A percentile compares a stretch with the other conserved stretches of the same genome.
Evolutionary conservation across 2,329 filamentous ascomycete species (phyloP).

Genomic region (Karstenula rhodostoma): DNA sequence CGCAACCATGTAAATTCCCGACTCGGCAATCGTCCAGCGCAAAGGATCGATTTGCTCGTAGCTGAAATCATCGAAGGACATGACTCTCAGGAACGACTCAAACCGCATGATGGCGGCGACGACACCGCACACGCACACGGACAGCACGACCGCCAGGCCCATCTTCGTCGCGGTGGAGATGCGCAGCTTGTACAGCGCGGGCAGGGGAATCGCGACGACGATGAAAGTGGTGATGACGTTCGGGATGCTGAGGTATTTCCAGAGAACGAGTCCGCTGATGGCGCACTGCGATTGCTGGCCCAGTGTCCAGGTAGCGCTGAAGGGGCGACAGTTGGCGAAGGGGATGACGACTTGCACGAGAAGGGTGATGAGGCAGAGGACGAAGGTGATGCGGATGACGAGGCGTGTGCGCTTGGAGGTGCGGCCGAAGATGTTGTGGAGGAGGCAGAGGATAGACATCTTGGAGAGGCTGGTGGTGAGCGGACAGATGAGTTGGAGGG

Average conservation of each 20-base stretch:
- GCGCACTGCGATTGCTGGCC: slow-evolving; percentile 18
- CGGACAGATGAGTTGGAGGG: slow-evolving; percentile 30
- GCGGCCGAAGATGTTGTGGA: slow-evolving; percentile 24
- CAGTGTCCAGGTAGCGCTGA: slow-evolving; percentile 25
- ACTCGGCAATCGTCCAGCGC: slow-evolving; percentile 33
- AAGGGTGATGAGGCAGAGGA: slow-evolving; percentile 22
- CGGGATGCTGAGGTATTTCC: slow-evolving; percentile 31
- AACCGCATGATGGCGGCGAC: slow-evolving; percentile 32
- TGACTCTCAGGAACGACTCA: slow-evolving; percentile 23
- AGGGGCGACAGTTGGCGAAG: slow-evolving; percentile 34
- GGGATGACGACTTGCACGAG: slow-evolving; percentile 33
- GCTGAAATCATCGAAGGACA: slow-evolving; percentile 27
- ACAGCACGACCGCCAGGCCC: slow-evolving; percentile 23
- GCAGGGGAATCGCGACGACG: slow-evolving; percentile 27
- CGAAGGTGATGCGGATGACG: slow-evolving; percentile 25
- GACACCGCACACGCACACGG: slow-evolving; percentile 23
- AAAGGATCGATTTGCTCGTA: slow-evolving; percentile 27
- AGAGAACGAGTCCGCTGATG: slow-evolving; percentile 22
- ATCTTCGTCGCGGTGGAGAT: slow-evolving; percentile 22
- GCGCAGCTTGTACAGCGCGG: slow-evolving; percentile 25
- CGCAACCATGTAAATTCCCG: slow-evolving; percentile 31
- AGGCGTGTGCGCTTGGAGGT: slow-evolving; percentile 17
- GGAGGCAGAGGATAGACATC: slow-evolving; percentile 27
- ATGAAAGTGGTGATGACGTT: slow-evolving; percentile 30
- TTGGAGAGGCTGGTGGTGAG: slow-evolving; percentile 34